Conservation (phyloP, 768 basidiomycete species). For the Xerocomellus chrysenteron region DNA sequence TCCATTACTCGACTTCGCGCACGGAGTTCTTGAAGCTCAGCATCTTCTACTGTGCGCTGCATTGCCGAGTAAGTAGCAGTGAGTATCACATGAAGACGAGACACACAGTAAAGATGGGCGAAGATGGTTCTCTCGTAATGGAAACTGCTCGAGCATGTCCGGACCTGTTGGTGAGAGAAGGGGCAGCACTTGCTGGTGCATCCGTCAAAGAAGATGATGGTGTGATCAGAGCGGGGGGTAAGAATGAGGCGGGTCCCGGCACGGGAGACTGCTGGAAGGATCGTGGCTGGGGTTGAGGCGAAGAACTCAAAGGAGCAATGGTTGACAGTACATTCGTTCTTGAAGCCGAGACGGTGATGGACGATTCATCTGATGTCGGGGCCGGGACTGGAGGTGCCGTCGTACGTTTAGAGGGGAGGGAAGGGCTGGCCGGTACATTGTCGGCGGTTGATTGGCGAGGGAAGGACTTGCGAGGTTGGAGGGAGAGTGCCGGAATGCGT, state of each 20-base stretch:
- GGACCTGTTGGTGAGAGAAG: slow-evolving; percentile 5
- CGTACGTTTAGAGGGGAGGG: slow-evolving; percentile 20
- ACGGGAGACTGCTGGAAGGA: slow-evolving; percentile 22
- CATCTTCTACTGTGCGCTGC: slow-evolving; percentile 45
- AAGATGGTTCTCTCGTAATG: slow-evolving; percentile 29
- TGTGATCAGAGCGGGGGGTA: slow-evolving; percentile 16
- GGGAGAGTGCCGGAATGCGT: slow-evolving; percentile 44
- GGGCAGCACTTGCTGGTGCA: background rate
- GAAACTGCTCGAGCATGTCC: slow-evolving; percentile 14
- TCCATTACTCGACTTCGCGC: slow-evolving; percentile 86
- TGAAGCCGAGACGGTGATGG: slow-evolving; percentile 15
- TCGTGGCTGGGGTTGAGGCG: slow-evolving; percentile 27
- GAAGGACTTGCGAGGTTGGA: slow-evolving; percentile 52
- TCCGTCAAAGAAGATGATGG: slow-evolving; percentile 16
- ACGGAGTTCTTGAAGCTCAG: slow-evolving; percentile 75
- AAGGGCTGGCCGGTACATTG: slow-evolving; percentile 32
- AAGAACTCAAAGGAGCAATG: slow-evolving; percentile 33
- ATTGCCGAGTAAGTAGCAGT: slow-evolving; percentile 8
- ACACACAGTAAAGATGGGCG: slow-evolving; percentile 24
- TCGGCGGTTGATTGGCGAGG: slow-evolving; percentile 43
- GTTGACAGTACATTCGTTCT: slow-evolving; percentile 43
- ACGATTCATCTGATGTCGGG: slow-evolving; percentile 17
- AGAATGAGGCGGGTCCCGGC: slow-evolving; percentile 4
- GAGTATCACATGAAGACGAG: background rate
- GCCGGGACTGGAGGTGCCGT: slow-evolving; percentile 22